Base-by-base conservation (phyloP, 441 rosid species). In the Flueggea neowawraea region DNA sequence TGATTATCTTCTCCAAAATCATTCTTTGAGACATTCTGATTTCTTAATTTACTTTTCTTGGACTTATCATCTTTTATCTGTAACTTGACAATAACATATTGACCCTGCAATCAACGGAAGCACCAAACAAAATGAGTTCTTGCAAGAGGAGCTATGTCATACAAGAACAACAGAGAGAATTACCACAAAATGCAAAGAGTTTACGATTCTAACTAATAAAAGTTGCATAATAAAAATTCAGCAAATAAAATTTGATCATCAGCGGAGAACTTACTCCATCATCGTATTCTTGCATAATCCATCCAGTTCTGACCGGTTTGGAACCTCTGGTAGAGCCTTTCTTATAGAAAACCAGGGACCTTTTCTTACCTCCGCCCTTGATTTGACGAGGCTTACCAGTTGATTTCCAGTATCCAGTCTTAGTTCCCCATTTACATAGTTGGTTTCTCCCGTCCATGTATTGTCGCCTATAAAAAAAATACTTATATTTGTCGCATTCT, bases 321-420 rank as follows among this genome's bases (percentile, higher is more conserved):
- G 41, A 36, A 36, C 41, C 41, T 8, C 41, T 36, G 9, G 9
- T 5, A 16, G 63, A 52, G 9, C 14, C 12, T n/a, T 41, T 41
- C 8, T 4, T 4, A 6, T 36, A 4, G 28, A 58, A 66, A 32
- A 66, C 66, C 11, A 67, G 54, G 16, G 31, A 54, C 16, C 60
- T 67, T 36, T 47, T 67, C 9, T 39, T 60, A 33, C 41, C 11
- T 31, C 44, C 47, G 6, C n/a, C 52, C 28, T 3, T 65, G 62
- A 84, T 60, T 0, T 10, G 4, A 14, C 79, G 68, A 17, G 78
- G 71, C 2, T 15, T 33, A 17, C 94, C 87, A 0, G 89, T 84
- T 17, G 65, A 68, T 73, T 78, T 84, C 94, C 90, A 87, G 31
- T 10, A 75, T 12, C 90, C 94, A 0, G 61, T 53, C 2, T 14